These are phyloP conservation scores for Penicillium sp. DNA, from an alignment of 2,329 filamentous ascomycete species.

Conservation along the genomic window DNA sequence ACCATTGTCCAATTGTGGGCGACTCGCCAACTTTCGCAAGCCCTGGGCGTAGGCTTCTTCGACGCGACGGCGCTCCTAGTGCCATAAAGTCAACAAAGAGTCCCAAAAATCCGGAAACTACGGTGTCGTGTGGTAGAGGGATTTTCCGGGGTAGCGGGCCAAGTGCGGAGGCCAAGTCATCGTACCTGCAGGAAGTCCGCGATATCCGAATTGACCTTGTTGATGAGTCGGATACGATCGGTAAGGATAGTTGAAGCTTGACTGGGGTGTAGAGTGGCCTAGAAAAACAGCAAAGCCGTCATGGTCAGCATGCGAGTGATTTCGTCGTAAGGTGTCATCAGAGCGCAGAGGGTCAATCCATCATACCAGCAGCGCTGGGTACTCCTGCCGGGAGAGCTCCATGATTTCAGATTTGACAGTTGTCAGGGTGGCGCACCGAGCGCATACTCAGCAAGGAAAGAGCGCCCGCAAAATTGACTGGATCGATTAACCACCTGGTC, in stretches of 20 bases:
- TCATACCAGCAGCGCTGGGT: conserved; percentile 91
- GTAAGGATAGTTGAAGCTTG: conserved; percentile 81
- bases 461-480: conserved; percentile 4
- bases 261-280: conserved; percentile 78
- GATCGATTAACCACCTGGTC: conserved; percentile 10
- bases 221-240: conserved; percentile 85
- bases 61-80: conserved; percentile 84
- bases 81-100: conserved; percentile 12
- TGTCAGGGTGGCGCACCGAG: conserved; percentile 25
- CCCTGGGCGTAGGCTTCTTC: conserved; percentile 87
- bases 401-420: conserved; percentile 48
- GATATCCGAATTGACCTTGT: conserved; percentile 83
- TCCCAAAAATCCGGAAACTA: conserved; percentile 16
- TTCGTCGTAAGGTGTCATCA: conserved; percentile 15
- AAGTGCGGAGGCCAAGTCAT: conserved; percentile 12
- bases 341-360: conserved; percentile 11
- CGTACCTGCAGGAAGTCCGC: conserved; percentile 95
- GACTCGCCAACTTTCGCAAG: conserved; percentile 76
- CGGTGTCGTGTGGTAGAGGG: background rate
- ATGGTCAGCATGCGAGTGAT: conserved; percentile 15
- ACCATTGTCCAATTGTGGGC: conserved; percentile 71
- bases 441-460: conserved; percentile 35
- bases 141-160: conserved; percentile 1
- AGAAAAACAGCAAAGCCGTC: background rate
- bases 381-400: conserved; percentile 83